Evolutionary conservation across 805 yeast genomes (phyloP).

Genomic region (Yarrowia sp.): DNA sequence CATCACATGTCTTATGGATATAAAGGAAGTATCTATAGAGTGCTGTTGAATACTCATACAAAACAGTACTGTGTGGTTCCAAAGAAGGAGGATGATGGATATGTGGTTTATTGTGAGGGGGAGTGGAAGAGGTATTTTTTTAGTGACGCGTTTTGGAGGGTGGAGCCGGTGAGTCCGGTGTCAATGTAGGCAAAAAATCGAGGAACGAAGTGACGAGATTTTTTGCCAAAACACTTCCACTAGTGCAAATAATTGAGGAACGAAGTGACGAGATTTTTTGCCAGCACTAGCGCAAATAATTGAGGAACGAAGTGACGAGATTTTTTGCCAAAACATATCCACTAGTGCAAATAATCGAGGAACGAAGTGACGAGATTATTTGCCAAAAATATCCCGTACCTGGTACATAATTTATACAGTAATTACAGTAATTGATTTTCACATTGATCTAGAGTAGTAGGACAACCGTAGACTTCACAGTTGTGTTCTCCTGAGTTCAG

Average conservation of each 20-base stretch:
- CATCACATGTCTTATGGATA: constrained; percentile 14
- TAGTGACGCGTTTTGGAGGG: not conserved
- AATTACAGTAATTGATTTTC: too few species aligned
- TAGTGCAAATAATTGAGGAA: not conserved
- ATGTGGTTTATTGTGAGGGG: not conserved
- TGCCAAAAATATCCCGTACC: too few species aligned
- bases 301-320: not conserved
- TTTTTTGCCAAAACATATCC: not conserved
- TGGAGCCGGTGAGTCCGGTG: not conserved
- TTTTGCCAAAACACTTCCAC: not conserved
- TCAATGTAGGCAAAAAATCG: not conserved
- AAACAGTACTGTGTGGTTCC: not conserved
- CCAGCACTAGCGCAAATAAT: not conserved
- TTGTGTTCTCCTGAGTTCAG: too few species aligned
- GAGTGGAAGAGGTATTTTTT: not conserved
- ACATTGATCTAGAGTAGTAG: too few species aligned
- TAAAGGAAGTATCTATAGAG: not conserved
- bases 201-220: not conserved
- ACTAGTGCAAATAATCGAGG: not conserved
- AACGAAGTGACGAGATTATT: not conserved
- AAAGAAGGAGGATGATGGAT: not conserved
- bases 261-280: not conserved
- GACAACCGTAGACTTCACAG: too few species aligned
- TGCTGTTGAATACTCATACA: not conserved
- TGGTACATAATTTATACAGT: too few species aligned